Base-by-base conservation (phyloP, 441 rosid genomes). In the Gossypium gossypioides region DNA sequence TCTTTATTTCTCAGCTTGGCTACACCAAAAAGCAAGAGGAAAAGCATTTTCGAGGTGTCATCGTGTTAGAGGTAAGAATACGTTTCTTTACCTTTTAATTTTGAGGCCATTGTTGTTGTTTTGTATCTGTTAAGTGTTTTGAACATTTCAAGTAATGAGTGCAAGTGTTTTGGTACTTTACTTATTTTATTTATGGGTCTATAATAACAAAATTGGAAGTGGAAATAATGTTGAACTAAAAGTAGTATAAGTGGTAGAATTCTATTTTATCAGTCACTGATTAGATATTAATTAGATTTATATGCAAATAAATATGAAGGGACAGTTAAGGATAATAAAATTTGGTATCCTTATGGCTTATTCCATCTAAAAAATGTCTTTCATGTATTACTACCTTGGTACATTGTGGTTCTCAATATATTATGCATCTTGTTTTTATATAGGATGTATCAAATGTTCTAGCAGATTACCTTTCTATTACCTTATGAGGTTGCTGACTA, bases 1-100 rank as follows among this genome's bases (percentile, higher is more conserved):
- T 46, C 48, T 52, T 48, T 6, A 37, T 75, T 76, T 72, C 4
- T 50, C 83, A 89, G 94, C 88, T 89, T 69, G 91, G 94, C 68
- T 89, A 89, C 75, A 87, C 91, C 37, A 87, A 83, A 79, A 89
- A 87, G 80, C 88, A 89, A 84, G 91, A 89, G 83, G 94, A 89
- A 72, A 76, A 87, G 48, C 84, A 80, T 79, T 89, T 89, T 73
- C 94, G 89, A 32, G 91, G 91, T 62, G 85, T 86, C 72, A 85
- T 89, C 29, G 74, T 88, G 34, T 86, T 89, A 82, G 90, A 87
- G 86, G 91, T 89, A 82, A 19, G n/a, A 3, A 34, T 57, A 54
- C 13, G 4, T 60, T 48, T 25, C 44, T 25, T 27, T 40, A 9
- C 46, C 25, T 46, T 72, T 60, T 59, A 25, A 21, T 56, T 50